phyloP scores from a whole-genome alignment of 352 stramenopile genomes.

The Pseudoperonospora humuli region DNA sequence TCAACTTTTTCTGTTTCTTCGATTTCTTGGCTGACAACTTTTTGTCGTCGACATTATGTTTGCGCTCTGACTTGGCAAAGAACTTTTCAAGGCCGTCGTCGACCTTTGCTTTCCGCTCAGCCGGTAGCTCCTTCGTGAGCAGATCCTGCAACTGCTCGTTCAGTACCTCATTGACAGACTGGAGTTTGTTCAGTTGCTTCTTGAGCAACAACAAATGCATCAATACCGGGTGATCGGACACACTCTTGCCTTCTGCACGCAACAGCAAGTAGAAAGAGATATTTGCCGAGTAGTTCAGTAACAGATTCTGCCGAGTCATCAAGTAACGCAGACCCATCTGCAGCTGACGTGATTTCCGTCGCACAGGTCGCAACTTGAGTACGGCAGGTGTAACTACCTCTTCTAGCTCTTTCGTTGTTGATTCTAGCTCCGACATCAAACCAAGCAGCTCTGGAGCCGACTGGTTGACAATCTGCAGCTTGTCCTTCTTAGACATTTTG shows the following conservation, averaged over 20 bases:
- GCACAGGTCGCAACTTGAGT: slow-evolving; percentile 60
- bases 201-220: slow-evolving; percentile 68
- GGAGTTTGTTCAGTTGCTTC: slow-evolving; percentile 65
- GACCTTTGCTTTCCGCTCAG: slow-evolving; percentile 26
- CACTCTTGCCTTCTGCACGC: slow-evolving; percentile 70
- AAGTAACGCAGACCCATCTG: slow-evolving; percentile 70
- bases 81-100: slow-evolving; percentile 71
- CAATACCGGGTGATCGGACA: slow-evolving; percentile 70
- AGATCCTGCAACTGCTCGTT: slow-evolving; percentile 55
- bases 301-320: slow-evolving; percentile 69
- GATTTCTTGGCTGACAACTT: slow-evolving; percentile 19
- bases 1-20: slow-evolving; percentile 44
- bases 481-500: slow-evolving; percentile 83
- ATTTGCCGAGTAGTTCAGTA: slow-evolving; percentile 81
- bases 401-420: slow-evolving; percentile 54
- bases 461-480: slow-evolving; percentile 83
- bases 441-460: slow-evolving; percentile 73
- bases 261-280: slow-evolving; percentile 84
- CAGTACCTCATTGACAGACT: slow-evolving; percentile 46
- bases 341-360: slow-evolving; percentile 43
- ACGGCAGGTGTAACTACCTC: slow-evolving; percentile 62
- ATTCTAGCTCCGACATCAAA: slow-evolving; percentile 56
- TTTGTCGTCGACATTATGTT: slow-evolving; percentile 15
- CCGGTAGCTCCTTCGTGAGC: slow-evolving; percentile 54
- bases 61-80: slow-evolving; percentile 35